phyloP scores from a whole-genome alignment of 2,329 filamentous ascomycete species.

The Davidsoniella virescens region DNA sequence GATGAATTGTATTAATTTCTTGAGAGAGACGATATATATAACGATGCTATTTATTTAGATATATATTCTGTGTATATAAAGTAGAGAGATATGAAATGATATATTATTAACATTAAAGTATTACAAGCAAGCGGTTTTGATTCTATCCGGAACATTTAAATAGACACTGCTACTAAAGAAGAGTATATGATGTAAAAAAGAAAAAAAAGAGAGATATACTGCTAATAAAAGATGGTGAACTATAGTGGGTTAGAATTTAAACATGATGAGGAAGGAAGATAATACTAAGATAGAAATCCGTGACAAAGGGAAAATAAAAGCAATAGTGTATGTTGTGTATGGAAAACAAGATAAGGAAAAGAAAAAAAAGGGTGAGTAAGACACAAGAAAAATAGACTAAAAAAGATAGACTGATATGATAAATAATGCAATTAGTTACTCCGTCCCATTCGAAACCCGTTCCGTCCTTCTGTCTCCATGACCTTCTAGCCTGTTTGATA shows the following conservation, averaged over 20 bases:
- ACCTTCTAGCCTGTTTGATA: too few relatives aligned
- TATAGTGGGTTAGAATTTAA: too few relatives aligned
- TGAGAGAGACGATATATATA: background rate
- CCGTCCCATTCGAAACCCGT: background rate
- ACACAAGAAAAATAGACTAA: background rate
- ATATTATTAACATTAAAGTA: background rate
- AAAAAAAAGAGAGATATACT: too few relatives aligned
- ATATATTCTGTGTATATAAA: background rate
- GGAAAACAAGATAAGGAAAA: background rate
- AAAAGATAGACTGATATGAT: background rate
- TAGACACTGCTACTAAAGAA: too few relatives aligned
- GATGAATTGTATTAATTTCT: slow-evolving; percentile 35
- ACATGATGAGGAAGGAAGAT: too few relatives aligned
- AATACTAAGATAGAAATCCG: too few relatives aligned
- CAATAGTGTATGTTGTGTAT: too few relatives aligned
- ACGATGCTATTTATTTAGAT: background rate
- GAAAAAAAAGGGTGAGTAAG: background rate
- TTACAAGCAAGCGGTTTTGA: too few relatives aligned
- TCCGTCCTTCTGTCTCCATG: background rate
- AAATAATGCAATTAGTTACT: background rate
- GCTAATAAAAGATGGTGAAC: too few relatives aligned
- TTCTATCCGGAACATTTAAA: too few relatives aligned
- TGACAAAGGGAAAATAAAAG: too few relatives aligned
- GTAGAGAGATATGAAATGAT: background rate
- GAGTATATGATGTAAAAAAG: background rate